These are phyloP conservation scores for Thalassia testudinum DNA, from an alignment of 116 monocot species.

Conservation along the genomic window DNA sequence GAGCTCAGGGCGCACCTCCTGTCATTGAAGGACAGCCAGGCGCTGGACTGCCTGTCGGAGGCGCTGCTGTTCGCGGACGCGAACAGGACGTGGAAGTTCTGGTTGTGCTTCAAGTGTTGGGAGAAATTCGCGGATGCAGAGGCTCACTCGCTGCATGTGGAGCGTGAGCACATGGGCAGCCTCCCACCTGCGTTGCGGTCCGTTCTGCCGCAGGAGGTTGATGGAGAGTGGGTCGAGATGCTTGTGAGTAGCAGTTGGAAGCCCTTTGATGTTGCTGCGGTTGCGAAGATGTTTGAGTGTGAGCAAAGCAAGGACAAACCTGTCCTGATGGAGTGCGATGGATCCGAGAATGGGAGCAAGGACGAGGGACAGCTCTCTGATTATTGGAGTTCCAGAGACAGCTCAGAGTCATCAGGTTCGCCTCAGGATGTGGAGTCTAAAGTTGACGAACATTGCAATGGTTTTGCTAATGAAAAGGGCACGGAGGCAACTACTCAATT, in stretches of 20 bases:
- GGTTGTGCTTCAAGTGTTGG: constrained; percentile 54
- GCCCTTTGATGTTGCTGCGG: constrained; percentile 42
- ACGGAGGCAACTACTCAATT: constrained; percentile 2
- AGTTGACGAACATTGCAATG: constrained; percentile 25
- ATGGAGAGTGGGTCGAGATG: constrained; percentile 44
- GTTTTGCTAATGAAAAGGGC: constrained; percentile 13
- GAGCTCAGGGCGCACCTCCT: constrained; percentile 43
- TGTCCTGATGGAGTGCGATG: constrained; percentile 1
- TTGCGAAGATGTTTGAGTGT: constrained; percentile 30
- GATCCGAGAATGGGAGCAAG: constrained; percentile 12
- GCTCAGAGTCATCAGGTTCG: constrained; percentile 22
- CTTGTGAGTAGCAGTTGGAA: constrained; percentile 49
- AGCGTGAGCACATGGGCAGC: constrained; percentile 44
- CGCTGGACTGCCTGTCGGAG: constrained; percentile 34
- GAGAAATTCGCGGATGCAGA: constrained; percentile 44
- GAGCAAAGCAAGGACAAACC: constrained; percentile 13
- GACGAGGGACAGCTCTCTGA: constrained; percentile 26
- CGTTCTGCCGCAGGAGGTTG: constrained; percentile 56
- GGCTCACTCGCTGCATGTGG: constrained; percentile 41
- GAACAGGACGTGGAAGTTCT: constrained; percentile 52
- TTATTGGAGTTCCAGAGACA: constrained; percentile 20
- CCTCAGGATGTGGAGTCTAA: constrained; percentile 15
- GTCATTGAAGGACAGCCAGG: constrained; percentile 32
- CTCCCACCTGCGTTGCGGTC: constrained; percentile 31
- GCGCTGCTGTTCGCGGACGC: constrained; percentile 33